Conservation (phyloP, 768 basidiomycete species). For the Xerocomellus amylosporus region DNA sequence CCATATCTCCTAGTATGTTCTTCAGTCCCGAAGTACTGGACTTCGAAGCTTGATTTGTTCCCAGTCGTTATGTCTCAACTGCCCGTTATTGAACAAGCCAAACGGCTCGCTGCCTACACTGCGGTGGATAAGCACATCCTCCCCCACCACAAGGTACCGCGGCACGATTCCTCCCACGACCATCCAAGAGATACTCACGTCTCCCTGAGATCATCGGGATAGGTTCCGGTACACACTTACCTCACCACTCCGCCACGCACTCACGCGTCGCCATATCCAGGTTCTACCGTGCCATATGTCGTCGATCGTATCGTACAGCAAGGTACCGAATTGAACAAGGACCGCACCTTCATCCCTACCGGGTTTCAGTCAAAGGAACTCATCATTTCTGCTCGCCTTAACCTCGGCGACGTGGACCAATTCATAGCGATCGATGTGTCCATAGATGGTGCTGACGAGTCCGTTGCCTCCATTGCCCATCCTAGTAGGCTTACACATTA, state of each 20-base stretch:
- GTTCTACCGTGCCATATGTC: slow-evolving; percentile 94
- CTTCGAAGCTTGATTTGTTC: background rate
- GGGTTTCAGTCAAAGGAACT: slow-evolving; percentile 97
- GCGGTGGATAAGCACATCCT: slow-evolving; percentile 90
- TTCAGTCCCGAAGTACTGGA: background rate
- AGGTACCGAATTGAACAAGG: slow-evolving; percentile 69
- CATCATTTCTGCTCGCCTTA: slow-evolving; percentile 76
- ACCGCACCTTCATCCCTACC: slow-evolving; percentile 87
- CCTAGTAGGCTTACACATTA: background rate
- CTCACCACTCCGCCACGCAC: background rate
- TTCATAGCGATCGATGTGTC: slow-evolving; percentile 93
- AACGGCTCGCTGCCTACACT: slow-evolving; percentile 87
- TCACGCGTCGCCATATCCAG: slow-evolving; percentile 34
- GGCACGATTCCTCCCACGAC: background rate
- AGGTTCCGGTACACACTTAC: slow-evolving; percentile 60
- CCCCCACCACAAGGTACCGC: slow-evolving; percentile 75
- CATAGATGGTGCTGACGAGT: slow-evolving; percentile 97
- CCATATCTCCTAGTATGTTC: slow-evolving; percentile 9
- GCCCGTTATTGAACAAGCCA: slow-evolving; percentile 68
- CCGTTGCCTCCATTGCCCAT: slow-evolving; percentile 27
- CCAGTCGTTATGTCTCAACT: slow-evolving; percentile 30
- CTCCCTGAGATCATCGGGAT: slow-evolving; percentile 72
- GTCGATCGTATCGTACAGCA: slow-evolving; percentile 92
- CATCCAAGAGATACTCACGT: slow-evolving; percentile 1
- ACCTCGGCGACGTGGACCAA: slow-evolving; percentile 85